Percentiles rank a stretch among this genome's conserved stretches.
Conservation (phyloP, 441 rosid genomes). For the Gossypium schwendimanii region DNA sequence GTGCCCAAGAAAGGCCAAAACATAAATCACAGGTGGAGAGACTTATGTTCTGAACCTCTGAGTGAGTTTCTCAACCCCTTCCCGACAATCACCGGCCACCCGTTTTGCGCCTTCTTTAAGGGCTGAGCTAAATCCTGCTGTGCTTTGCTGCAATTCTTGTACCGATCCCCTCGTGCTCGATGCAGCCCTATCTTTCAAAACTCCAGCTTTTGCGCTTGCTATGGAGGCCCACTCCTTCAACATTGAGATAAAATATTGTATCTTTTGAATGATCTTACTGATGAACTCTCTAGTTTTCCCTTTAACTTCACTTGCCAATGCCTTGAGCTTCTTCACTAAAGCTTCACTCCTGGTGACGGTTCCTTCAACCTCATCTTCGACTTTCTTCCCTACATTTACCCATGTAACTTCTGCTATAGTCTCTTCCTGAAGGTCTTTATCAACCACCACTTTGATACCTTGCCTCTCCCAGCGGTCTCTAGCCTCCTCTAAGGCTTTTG, state of each 20-base stretch:
- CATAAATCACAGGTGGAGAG: background rate
- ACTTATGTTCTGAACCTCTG: slow-evolving; percentile 60
- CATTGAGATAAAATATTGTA: slow-evolving; percentile 33
- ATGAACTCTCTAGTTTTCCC: slow-evolving; percentile 60
- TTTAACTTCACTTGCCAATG: slow-evolving; percentile 40
- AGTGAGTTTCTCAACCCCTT: slow-evolving; percentile 63
- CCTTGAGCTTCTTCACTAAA: slow-evolving; percentile 54
- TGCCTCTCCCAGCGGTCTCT: slow-evolving; percentile 81
- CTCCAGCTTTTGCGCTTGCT: slow-evolving; percentile 29
- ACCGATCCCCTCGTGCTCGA: slow-evolving; percentile 32
- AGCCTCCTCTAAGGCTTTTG: slow-evolving; percentile 71
- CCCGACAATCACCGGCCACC: slow-evolving; percentile 64
- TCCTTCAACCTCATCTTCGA: slow-evolving; percentile 36
- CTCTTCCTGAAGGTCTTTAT: slow-evolving; percentile 65
- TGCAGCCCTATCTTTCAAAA: slow-evolving; percentile 30
- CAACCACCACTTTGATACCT: slow-evolving; percentile 82
- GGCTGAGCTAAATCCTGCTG: slow-evolving; percentile 34
- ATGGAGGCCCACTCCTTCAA: slow-evolving; percentile 38
- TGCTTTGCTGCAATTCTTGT: slow-evolving; percentile 50
- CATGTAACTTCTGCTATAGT: slow-evolving; percentile 49
- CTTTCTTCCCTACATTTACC: slow-evolving; percentile 45
- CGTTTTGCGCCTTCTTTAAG: slow-evolving; percentile 57
- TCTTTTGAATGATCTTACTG: slow-evolving; percentile 35
- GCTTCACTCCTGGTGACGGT: slow-evolving; percentile 58
- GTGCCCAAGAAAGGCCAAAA: background rate